phyloP scores from a whole-genome alignment of 768 basidiomycete species.

The Podaxis sp. region DNA sequence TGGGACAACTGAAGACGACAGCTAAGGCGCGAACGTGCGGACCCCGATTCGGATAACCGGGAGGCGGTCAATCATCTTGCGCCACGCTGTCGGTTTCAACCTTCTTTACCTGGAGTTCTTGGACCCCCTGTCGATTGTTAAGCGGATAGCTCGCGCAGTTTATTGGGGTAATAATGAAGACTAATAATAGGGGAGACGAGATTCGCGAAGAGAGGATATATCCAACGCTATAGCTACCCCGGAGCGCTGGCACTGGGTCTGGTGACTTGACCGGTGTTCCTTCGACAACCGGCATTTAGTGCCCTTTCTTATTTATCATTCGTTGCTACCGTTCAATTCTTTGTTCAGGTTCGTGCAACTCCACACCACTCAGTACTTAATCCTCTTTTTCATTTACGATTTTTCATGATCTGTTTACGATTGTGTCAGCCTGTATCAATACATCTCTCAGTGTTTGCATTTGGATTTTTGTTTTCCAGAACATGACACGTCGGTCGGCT shows the following conservation, averaged over 20 bases:
- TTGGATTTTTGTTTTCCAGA: background rate
- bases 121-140: too few relatives aligned
- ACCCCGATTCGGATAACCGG: constrained; percentile 7
- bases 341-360: background rate
- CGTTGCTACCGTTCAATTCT: background rate
- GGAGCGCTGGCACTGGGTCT: background rate
- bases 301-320: background rate
- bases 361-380: background rate
- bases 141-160: background rate
- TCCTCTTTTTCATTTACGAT: background rate
- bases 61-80: background rate
- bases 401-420: background rate
- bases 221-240: background rate
- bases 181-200: background rate
- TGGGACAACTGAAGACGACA: background rate
- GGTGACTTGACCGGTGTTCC: background rate
- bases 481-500: background rate
- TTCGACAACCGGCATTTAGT: background rate
- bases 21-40: constrained; percentile 1
- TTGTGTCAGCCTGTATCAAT: background rate
- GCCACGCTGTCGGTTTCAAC: background rate
- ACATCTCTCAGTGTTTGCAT: background rate
- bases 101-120: background rate
- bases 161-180: background rate
- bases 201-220: background rate